Evolutionary conservation across 2,329 filamentous ascomycete genomes (phyloP), one percentile per base, ranked within the genome.

Genomic region (Pseudogymnoascus destructans): DNA sequence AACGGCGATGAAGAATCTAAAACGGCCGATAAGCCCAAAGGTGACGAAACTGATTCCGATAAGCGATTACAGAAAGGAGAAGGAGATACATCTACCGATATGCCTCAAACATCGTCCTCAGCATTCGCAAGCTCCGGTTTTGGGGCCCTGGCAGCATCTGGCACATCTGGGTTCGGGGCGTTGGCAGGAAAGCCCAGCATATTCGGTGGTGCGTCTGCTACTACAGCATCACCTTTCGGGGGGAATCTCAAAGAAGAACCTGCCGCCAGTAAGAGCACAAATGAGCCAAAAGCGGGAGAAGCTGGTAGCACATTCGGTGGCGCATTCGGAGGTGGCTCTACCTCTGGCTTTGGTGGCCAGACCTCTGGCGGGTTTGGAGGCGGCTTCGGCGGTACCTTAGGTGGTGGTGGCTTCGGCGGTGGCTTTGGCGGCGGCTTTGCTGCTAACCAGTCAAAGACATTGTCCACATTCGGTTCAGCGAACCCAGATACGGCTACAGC

Each of bases 121-220:
- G 80, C 84, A 5, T 90, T 90, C 69, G 81, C 81, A 19, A 77
- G 76, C 54, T 90, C 86, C 2, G 80, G 79, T 15, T 83, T 90
- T 66, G 80, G 84, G 57, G 81, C 84, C 57, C 79, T 89, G 58
- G 77, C 84, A 6, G 73, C 78, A 21, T 78, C 80, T 4, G 73
- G 74, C 35, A 73, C 78, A 23, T 89, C 85, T 3, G 82, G 82
- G 0, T 88, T 88, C 66, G 81, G 81, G 36, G 69, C 74, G 46
- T 78, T 77, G 38, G 69, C 70, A 67, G 73, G 71, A 5, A 74
- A 76, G 63, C 72, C 73, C 32, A 78, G 74, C 62, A 67, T 74
- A 8, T 84, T 84, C 66, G 76, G 75, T 49, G 71, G 74, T 13
- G 68, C 74, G 11, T 64, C 75, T 11, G 33, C 10, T 42, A 40